Percentiles rank a stretch among this genome's conserved stretches.
Evolutionary conservation across 352 stramenopile species (phyloP).

Genomic region (Phytophthora foliorum): DNA sequence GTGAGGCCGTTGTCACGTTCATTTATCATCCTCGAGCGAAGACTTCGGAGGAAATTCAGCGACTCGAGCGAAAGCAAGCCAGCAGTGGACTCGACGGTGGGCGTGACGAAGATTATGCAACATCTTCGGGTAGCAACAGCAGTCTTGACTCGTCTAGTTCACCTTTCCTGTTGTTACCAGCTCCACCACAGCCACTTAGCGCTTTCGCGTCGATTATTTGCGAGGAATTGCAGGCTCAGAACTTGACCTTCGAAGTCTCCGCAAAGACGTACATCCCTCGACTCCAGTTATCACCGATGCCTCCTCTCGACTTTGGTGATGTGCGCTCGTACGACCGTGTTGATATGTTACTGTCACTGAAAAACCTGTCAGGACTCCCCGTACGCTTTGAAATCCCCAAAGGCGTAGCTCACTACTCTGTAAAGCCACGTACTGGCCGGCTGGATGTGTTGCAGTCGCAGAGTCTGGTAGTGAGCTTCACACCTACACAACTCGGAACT

Average conservation of each 20-base stretch:
- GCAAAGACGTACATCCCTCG: conserved; percentile 67
- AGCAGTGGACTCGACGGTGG: not conserved
- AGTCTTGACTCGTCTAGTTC: conserved; percentile 16
- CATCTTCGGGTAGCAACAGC: conserved; percentile 1
- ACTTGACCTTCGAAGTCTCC: conserved; percentile 80
- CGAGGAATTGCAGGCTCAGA: conserved; percentile 70
- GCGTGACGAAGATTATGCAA: not conserved
- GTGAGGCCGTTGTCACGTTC: conserved; percentile 53
- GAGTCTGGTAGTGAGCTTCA: conserved; percentile 91
- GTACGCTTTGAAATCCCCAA: conserved; percentile 72
- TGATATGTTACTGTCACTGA: conserved; percentile 89
- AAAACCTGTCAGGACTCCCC: conserved; percentile 79
- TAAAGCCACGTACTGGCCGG: conserved; percentile 65
- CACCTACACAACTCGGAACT: conserved; percentile 85
- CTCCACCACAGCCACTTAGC: conserved; percentile 42
- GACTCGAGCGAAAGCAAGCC: conserved; percentile 29
- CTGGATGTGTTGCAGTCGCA: conserved; percentile 91
- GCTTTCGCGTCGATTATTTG: conserved; percentile 85
- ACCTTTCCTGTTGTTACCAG: conserved; percentile 30
- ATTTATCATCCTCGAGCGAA: conserved; percentile 56
- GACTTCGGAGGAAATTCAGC: conserved; percentile 41
- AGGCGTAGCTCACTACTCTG: conserved; percentile 77
- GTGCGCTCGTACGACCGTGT: conserved; percentile 78
- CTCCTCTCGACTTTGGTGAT: conserved; percentile 85
- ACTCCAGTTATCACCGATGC: conserved; percentile 51